These are phyloP conservation scores for Phytopythium kandeliae DNA, from an alignment of 352 stramenopile species.

Conservation along the genomic window DNA sequence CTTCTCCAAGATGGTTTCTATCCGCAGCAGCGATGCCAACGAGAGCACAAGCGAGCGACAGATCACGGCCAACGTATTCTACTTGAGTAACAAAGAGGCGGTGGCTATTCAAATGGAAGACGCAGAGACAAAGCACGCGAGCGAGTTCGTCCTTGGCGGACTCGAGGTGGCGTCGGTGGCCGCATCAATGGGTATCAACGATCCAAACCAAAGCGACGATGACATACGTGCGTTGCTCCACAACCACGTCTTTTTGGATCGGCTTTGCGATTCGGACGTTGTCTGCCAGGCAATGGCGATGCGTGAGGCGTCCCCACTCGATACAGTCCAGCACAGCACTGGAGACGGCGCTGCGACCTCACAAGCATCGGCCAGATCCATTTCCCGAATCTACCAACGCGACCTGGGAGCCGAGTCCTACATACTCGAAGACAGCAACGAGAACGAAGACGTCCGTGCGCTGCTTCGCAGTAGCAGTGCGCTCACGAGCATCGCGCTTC, in stretches of 20 bases:
- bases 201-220: not conserved
- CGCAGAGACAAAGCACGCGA: conserved; percentile 14
- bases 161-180: not conserved
- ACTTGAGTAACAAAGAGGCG: conserved; percentile 8
- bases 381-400: not conserved
- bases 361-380: not conserved
- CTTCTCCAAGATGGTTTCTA: conserved; percentile 16
- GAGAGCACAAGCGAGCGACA: not conserved
- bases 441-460: not conserved
- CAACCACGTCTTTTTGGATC: not conserved
- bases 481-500: conserved; percentile 29
- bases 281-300: not conserved
- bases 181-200: not conserved
- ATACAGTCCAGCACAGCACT: not conserved
- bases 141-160: conserved; percentile 21
- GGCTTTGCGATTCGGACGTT: not conserved
- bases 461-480: conserved; percentile 19
- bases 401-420: conserved; percentile 2
- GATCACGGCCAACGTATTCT: conserved; percentile 32
- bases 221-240: not conserved
- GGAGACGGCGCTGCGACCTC: not conserved
- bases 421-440: not conserved
- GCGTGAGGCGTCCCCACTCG: not conserved
- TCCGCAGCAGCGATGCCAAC: conserved; percentile 3
- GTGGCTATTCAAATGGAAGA: not conserved